These are phyloP conservation scores for Lecanoromycetidae sp. DNA, from an alignment of 2,329 filamentous ascomycete species.

Conservation along the genomic window DNA sequence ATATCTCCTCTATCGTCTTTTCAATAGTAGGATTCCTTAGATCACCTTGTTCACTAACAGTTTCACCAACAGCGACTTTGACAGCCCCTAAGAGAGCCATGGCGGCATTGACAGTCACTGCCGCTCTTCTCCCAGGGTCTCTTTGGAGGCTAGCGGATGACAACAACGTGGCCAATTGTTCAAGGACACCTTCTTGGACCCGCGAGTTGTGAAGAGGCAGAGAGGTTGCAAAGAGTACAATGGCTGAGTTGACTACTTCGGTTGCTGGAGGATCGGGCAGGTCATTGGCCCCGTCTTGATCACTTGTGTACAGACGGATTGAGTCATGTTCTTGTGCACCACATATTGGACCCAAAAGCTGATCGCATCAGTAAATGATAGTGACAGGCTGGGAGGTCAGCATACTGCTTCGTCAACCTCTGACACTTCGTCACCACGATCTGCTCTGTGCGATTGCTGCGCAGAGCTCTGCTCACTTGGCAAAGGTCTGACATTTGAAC, in stretches of 20 bases:
- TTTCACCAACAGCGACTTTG: constrained; percentile 75
- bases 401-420: constrained; percentile 14
- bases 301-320: constrained; percentile 63
- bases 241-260: constrained; percentile 87
- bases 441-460: background rate
- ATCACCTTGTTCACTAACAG: constrained; percentile 58
- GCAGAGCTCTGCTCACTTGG: constrained; percentile 46
- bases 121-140: constrained; percentile 77
- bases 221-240: constrained; percentile 82
- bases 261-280: constrained; percentile 73
- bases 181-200: constrained; percentile 89
- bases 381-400: background rate
- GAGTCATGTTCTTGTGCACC: constrained; percentile 83
- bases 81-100: constrained; percentile 68
- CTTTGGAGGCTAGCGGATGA: constrained; percentile 67
- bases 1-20: constrained; percentile 53
- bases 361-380: background rate
- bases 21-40: constrained; percentile 65
- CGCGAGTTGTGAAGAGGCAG: constrained; percentile 80
- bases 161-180: constrained; percentile 85
- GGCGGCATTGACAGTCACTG: constrained; percentile 82
- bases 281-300: constrained; percentile 36
- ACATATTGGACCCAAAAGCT: constrained; percentile 58
- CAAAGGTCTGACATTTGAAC: constrained; percentile 59
- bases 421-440: background rate